phyloP scores from a whole-genome alignment of 169 alveolate genomes.

The Plasmodium fragile region DNA sequence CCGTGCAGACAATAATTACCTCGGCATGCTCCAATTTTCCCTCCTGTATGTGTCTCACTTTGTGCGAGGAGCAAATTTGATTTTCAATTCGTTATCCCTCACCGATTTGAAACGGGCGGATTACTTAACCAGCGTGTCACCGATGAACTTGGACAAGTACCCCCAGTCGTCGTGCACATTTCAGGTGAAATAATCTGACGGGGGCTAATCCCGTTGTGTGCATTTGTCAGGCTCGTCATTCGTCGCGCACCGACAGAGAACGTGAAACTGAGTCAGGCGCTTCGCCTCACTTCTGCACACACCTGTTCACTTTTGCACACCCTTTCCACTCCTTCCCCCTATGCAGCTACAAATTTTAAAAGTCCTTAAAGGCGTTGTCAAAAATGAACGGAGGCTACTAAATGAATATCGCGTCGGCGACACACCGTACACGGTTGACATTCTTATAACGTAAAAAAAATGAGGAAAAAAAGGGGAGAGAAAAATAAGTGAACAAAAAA shows the following conservation, averaged over 20 bases:
- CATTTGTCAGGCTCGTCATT: neutral
- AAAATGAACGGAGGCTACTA: constrained; percentile 12
- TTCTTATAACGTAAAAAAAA: constrained; percentile 20
- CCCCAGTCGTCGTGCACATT: constrained; percentile 29
- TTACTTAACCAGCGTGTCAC: neutral
- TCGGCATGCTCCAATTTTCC: constrained; percentile 62
- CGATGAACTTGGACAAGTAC: constrained; percentile 35
- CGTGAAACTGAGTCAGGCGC: neutral
- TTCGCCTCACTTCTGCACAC: neutral
- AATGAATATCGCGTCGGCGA: constrained; percentile 30
- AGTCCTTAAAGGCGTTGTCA: constrained; percentile 31
- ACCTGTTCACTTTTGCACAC: neutral
- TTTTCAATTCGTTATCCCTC: constrained; percentile 10
- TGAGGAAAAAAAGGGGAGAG: too few relatives aligned
- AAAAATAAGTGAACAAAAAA: neutral
- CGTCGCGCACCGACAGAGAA: neutral
- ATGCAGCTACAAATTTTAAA: constrained; percentile 48
- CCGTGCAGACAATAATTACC: constrained; percentile 44
- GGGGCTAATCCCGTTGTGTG: neutral
- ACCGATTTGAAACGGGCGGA: constrained; percentile 6
- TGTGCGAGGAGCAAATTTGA: neutral
- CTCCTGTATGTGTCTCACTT: constrained; percentile 34
- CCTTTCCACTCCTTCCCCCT: neutral
- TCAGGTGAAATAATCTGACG: constrained; percentile 16
- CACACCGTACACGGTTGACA: constrained; percentile 67